Conservation (phyloP, 1,139 yeast species). For the Suzukiozyma palmioleophila region DNA sequence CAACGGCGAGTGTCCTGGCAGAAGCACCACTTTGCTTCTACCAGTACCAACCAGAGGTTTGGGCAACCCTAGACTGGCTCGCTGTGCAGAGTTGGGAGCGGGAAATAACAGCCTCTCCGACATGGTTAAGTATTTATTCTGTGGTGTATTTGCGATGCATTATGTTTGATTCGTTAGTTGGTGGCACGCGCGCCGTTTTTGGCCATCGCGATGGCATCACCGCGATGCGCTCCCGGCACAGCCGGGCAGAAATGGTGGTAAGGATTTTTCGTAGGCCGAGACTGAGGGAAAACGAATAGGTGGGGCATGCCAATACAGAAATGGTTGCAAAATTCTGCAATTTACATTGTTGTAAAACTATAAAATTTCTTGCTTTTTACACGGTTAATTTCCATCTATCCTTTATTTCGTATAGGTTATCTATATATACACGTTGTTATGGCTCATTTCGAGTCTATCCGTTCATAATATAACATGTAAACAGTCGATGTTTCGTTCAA, state of each 20-base stretch:
- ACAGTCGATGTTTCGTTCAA: constrained; percentile 68
- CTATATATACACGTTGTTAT: background rate
- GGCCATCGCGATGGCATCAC: no score
- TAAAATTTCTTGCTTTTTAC: background rate
- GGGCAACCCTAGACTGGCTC: constrained; percentile 18
- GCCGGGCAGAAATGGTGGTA: no score
- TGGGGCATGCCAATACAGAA: no score
- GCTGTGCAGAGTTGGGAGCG: constrained; percentile 38
- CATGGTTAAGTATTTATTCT: no score
- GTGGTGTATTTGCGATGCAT: no score
- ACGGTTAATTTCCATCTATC: background rate
- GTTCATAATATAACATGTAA: constrained; percentile 79
- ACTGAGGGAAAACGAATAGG: no score
- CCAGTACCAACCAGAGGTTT: background rate
- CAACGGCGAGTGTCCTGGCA: constrained; percentile 80
- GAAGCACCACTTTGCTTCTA: constrained; percentile 55
- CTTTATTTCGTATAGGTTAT: background rate
- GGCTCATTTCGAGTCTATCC: constrained; percentile 29
- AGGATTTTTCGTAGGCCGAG: no score
- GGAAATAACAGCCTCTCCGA: constrained; percentile 22
- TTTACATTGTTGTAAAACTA: no score
- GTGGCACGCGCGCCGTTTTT: no score
- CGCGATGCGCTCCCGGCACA: no score
- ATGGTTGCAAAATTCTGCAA: no score
- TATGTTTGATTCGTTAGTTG: no score